These are phyloP conservation scores for Suhomyces panamericanus DNA, from an alignment of 1,139 yeast species.

Conservation along the genomic window DNA sequence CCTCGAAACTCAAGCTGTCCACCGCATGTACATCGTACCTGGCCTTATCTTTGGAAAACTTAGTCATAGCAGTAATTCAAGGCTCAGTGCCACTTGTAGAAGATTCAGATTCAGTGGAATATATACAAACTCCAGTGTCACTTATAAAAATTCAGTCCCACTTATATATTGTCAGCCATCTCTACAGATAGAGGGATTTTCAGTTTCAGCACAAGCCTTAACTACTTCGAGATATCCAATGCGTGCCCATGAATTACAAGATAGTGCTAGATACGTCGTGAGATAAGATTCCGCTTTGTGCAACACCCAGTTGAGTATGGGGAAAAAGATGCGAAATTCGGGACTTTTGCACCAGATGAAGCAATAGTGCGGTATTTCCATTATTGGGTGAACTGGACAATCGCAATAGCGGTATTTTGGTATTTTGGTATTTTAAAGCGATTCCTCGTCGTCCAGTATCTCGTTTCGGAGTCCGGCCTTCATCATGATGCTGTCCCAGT, in stretches of 20 bases:
- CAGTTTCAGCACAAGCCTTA: not conserved
- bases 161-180: too few species aligned
- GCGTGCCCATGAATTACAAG: not conserved
- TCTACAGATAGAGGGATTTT: too few species aligned
- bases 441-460: conserved; percentile 18
- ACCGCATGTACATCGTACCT: conserved; percentile 17
- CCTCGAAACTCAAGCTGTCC: conserved; percentile 23
- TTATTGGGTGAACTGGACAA: not conserved
- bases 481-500: conserved; percentile 44
- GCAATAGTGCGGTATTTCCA: not conserved
- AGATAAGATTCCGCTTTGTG: conserved; percentile 4
- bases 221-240: conserved; percentile 1
- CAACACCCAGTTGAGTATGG: not conserved
- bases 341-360: not conserved
- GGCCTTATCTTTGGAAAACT: conserved; percentile 4
- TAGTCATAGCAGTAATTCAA: conserved; percentile 1
- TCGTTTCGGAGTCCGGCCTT: conserved; percentile 31
- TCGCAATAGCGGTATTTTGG: not conserved
- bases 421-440: not conserved
- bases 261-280: not conserved
- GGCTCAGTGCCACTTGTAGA: not conserved
- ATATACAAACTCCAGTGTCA: too few species aligned
- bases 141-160: too few species aligned
- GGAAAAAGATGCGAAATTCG: not conserved
- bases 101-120: too few species aligned